Conservation (phyloP, 495 filamentous ascomycete genomes). For the Trichoderma asperelloides region DNA sequence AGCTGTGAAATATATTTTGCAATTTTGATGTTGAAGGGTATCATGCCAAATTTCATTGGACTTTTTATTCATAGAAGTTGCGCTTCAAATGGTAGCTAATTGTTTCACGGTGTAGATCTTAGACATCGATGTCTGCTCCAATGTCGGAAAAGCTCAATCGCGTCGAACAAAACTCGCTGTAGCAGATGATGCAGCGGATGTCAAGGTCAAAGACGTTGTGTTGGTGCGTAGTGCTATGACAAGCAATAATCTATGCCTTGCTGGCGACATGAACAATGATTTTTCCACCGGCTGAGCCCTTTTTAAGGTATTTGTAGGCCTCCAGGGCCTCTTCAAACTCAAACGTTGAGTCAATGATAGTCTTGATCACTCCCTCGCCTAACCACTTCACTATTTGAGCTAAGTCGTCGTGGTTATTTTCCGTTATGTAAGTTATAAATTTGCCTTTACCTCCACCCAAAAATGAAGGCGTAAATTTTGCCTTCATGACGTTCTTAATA, state of each 20-base stretch:
- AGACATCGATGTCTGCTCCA: no score
- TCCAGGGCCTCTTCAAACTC: constrained; percentile 10
- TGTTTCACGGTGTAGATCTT: no score
- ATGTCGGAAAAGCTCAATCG: no score
- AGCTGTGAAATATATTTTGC: no score
- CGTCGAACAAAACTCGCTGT: no score
- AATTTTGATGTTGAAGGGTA: no score
- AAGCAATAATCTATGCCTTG: not conserved
- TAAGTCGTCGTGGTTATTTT: constrained; percentile 36
- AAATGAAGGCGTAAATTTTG: constrained; percentile 35
- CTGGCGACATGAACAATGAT: constrained; percentile 8
- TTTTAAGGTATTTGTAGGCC: constrained; percentile 11
- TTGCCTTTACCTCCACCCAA: constrained; percentile 48
- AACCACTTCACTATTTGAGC: constrained; percentile 36
- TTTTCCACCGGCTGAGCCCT: constrained; percentile 8
- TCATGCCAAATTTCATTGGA: no score
- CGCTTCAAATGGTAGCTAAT: no score
- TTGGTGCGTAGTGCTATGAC: no score
- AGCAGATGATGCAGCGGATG: no score
- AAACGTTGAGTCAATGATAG: constrained; percentile 3
- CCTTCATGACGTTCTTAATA: constrained; percentile 9
- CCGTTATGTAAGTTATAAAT: constrained; percentile 28
- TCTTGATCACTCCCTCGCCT: constrained; percentile 10
- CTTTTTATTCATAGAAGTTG: no score
- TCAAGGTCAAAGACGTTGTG: constrained; percentile 37